phyloP scores from a whole-genome alignment of 2,329 filamentous ascomycete genomes.

The Apiospora rasikravindrae region DNA sequence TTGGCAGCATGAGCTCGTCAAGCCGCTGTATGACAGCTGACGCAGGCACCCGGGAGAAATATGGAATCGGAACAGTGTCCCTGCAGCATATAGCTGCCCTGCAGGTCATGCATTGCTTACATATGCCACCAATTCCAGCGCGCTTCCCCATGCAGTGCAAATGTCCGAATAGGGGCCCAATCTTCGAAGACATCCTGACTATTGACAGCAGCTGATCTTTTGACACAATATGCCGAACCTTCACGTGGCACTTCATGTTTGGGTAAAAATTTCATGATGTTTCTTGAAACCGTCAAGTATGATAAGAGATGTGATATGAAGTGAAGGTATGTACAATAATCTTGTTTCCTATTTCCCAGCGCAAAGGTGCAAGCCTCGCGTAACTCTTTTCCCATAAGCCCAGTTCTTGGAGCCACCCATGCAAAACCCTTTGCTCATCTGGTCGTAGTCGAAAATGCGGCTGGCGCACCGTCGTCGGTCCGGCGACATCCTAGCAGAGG shows the following conservation, averaged over 20 bases:
- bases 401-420: not conserved
- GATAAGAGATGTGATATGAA: not conserved
- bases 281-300: not conserved
- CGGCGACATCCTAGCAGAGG: not conserved
- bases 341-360: not conserved
- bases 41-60: not conserved
- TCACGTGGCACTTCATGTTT: not conserved
- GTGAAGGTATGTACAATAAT: conserved; percentile 1
- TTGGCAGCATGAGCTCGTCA: not conserved
- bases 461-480: not conserved
- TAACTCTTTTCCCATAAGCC: too few species aligned
- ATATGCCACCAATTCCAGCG: not conserved
- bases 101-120: not conserved
- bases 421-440: not conserved
- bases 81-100: not conserved
- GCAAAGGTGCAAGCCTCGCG: not conserved
- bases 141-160: not conserved
- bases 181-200: not conserved
- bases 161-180: not conserved
- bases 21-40: not conserved
- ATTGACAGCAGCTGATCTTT: not conserved
- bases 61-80: not conserved
- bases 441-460: not conserved
- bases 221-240: too few species aligned
- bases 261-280: too few species aligned